Conservation (phyloP, 2,329 filamentous ascomycete genomes). For the Cladobotryum mycophilum region DNA sequence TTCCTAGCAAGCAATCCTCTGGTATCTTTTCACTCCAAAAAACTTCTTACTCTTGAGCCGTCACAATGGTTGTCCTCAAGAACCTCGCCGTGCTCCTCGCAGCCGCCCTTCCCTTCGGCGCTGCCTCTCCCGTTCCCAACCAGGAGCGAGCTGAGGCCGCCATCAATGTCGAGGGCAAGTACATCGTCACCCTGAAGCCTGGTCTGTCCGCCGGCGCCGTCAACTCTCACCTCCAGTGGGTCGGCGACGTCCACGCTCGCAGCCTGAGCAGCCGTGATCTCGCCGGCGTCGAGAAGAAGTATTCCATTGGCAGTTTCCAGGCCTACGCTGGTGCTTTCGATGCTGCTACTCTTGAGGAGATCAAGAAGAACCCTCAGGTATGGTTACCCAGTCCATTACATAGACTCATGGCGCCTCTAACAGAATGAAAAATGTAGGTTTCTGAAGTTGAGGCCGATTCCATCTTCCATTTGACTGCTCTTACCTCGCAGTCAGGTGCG, state of each 20-base stretch:
- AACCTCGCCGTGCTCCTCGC: constrained; percentile 15
- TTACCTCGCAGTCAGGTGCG: constrained; percentile 27
- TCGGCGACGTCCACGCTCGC: constrained; percentile 25
- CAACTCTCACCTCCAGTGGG: constrained; percentile 29
- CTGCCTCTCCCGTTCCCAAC: constrained; percentile 8
- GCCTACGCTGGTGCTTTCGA: constrained; percentile 40
- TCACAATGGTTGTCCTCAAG: constrained; percentile 2
- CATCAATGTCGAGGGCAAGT: constrained; percentile 31
- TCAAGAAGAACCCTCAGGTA: constrained; percentile 35
- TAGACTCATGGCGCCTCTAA: not conserved
- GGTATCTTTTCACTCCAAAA: too few species aligned
- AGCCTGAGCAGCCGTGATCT: constrained; percentile 28
- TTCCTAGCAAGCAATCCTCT: too few species aligned
- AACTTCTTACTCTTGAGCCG: too few species aligned
- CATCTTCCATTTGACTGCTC: constrained; percentile 15
- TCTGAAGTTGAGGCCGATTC: constrained; percentile 26
- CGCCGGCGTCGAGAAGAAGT: constrained; percentile 25
- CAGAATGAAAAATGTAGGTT: constrained; percentile 19
- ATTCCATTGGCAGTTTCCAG: constrained; percentile 27
- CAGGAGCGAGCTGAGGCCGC: not conserved
- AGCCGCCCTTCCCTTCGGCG: constrained; percentile 4
- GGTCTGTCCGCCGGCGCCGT: constrained; percentile 25
- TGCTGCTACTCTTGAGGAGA: constrained; percentile 32
- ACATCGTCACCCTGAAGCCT: constrained; percentile 41
- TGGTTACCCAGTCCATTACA: constrained; percentile 15